Evolutionary conservation across 2,329 filamentous ascomycete species (phyloP).

Genomic region (Knufia fluminis): DNA sequence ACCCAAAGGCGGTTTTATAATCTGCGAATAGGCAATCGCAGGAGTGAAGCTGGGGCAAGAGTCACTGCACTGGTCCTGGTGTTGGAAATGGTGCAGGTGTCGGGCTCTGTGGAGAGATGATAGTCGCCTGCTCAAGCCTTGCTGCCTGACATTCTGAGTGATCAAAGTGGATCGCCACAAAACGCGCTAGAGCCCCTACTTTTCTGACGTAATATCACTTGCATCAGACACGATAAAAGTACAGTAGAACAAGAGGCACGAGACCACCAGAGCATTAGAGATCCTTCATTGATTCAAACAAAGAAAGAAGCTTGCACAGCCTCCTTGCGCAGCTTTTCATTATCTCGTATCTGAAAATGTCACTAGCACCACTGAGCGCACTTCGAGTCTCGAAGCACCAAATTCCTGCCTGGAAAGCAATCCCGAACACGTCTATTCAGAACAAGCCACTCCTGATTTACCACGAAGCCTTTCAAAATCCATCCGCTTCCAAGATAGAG

Average conservation of each 20-base stretch:
- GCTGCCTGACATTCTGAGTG: background rate
- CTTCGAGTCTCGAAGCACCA: conserved; percentile 49
- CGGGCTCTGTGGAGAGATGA: background rate
- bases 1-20: background rate
- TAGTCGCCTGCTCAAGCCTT: conserved; percentile 1
- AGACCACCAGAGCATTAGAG: no score
- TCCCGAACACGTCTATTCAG: conserved; percentile 58
- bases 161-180: background rate
- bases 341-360: conserved; percentile 1
- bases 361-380: background rate
- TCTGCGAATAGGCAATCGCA: conserved; percentile 1
- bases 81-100: background rate
- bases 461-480: conserved; percentile 46
- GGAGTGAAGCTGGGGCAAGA: background rate
- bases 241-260: no score
- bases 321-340: background rate
- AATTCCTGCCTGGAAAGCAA: conserved; percentile 48
- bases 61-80: background rate
- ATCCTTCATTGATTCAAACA: no score
- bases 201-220: background rate
- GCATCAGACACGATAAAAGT: no score
- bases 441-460: conserved; percentile 58
- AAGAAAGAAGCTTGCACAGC: background rate
- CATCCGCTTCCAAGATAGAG: conserved; percentile 45
- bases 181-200: background rate